Evolutionary conservation across 371 early-diverging fungal species (phyloP).

Genomic region (Apophysomyces ossiformis): DNA sequence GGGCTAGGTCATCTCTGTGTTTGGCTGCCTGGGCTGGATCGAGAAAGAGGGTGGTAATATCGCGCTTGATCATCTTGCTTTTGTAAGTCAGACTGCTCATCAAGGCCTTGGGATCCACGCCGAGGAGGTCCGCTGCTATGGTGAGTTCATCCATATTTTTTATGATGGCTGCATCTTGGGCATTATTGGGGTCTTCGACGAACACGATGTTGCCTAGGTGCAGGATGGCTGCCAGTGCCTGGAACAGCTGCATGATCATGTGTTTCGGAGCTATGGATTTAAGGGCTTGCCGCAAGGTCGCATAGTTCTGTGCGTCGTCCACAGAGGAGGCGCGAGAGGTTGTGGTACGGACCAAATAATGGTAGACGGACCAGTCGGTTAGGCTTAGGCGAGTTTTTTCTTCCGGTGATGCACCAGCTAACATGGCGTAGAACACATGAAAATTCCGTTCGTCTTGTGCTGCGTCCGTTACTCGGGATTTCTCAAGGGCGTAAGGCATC

Average conservation of each 20-base stretch:
- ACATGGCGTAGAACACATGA: slow-evolving; percentile 89
- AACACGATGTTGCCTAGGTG: slow-evolving; percentile 90
- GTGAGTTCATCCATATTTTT: slow-evolving; percentile 71
- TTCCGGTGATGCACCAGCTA: slow-evolving; percentile 39
- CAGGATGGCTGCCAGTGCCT: slow-evolving; percentile 86
- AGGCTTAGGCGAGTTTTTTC: slow-evolving; percentile 22
- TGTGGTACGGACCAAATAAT: slow-evolving; percentile 43
- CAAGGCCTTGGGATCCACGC: slow-evolving; percentile 76
- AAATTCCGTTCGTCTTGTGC: slow-evolving; percentile 83
- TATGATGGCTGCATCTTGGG: slow-evolving; percentile 73
- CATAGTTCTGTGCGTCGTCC: slow-evolving; percentile 66
- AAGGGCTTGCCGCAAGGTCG: slow-evolving; percentile 74
- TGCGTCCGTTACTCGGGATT: slow-evolving; percentile 66
- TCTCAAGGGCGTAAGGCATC: slow-evolving; percentile 90
- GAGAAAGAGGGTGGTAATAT: slow-evolving; percentile 87
- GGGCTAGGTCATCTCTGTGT: slow-evolving; percentile 81
- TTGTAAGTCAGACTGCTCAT: slow-evolving; percentile 83
- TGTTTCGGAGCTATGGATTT: slow-evolving; percentile 74
- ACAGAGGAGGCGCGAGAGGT: slow-evolving; percentile 39
- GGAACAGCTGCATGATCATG: slow-evolving; percentile 79
- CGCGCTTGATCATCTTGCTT: slow-evolving; percentile 75
- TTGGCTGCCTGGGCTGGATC: slow-evolving; percentile 68
- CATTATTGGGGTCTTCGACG: slow-evolving; percentile 59
- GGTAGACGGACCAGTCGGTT: slow-evolving; percentile 32
- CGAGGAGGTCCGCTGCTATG: slow-evolving; percentile 81